Conservation (phyloP, 2,329 filamentous ascomycete species). For the Hypoxylon sp. region DNA sequence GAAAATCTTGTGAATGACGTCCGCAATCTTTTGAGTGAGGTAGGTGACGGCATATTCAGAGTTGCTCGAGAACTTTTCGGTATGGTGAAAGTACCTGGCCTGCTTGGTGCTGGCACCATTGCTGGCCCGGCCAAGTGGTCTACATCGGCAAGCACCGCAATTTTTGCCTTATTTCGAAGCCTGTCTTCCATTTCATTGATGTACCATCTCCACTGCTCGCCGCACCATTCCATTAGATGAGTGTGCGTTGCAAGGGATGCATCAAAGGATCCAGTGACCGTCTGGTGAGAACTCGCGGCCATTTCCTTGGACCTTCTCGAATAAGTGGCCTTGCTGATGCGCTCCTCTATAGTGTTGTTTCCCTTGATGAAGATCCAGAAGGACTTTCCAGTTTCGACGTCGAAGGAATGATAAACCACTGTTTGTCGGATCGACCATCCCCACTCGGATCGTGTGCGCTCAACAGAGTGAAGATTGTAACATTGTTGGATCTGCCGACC, state of each 20-base stretch:
- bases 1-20: neutral
- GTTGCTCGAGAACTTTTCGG: neutral
- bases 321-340: neutral
- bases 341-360: conserved; percentile 12
- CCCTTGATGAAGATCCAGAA: conserved; percentile 22
- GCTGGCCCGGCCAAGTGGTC: conserved; percentile 10
- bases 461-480: conserved; percentile 13
- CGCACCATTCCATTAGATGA: conserved; percentile 21
- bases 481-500: conserved; percentile 10
- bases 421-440: conserved; percentile 15
- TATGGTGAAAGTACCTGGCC: conserved; percentile 1
- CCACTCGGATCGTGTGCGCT: neutral
- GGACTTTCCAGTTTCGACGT: conserved; percentile 9
- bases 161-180: conserved; percentile 11
- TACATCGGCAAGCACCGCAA: conserved; percentile 13
- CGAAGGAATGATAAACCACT: conserved; percentile 7
- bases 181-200: conserved; percentile 13
- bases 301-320: conserved; percentile 4
- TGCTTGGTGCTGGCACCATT: conserved; percentile 3
- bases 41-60: too few relatives aligned
- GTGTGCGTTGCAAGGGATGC: conserved; percentile 10
- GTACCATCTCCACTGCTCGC: conserved; percentile 22
- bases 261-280: conserved; percentile 3
- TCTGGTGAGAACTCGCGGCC: conserved; percentile 4
- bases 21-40: neutral